Percentiles rank a stretch among this genome's conserved stretches.
phyloP scores from a whole-genome alignment of 495 filamentous ascomycete genomes.

The Chaetomium cochliodes region DNA sequence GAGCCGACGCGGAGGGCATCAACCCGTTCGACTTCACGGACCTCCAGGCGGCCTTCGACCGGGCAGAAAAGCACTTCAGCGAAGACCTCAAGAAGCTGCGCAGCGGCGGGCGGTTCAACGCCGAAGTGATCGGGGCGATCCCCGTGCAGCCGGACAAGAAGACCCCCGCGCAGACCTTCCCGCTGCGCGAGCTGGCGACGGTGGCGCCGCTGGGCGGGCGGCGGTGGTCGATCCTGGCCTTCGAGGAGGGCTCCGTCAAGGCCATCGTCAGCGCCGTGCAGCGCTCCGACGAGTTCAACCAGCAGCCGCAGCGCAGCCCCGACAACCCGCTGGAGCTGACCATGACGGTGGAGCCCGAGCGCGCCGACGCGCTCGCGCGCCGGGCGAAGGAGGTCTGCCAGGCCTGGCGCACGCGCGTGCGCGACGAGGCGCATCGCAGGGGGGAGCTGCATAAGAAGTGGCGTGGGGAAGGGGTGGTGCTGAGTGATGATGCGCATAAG shows the following conservation, averaged over 20 bases:
- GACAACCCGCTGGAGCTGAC: slow-evolving; percentile 69
- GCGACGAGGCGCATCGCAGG: slow-evolving; percentile 54
- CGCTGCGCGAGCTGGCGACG: slow-evolving; percentile 71
- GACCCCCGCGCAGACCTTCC: slow-evolving; percentile 42
- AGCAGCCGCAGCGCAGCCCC: slow-evolving; percentile 69
- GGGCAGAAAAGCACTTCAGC: slow-evolving; percentile 55
- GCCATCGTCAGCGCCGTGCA: slow-evolving; percentile 69
- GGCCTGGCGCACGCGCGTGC: slow-evolving; percentile 60
- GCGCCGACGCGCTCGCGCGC: slow-evolving; percentile 62
- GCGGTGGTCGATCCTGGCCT: slow-evolving; percentile 61
- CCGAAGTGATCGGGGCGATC: slow-evolving; percentile 62
- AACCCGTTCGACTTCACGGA: slow-evolving; percentile 69
- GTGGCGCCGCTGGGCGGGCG: slow-evolving; percentile 71
- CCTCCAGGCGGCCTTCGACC: slow-evolving; percentile 59
- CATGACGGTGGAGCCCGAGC: slow-evolving; percentile 62
- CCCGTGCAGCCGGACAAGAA: slow-evolving; percentile 59
- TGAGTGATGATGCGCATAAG: slow-evolving; percentile 65
- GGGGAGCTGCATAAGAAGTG: slow-evolving; percentile 65
- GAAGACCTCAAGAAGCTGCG: slow-evolving; percentile 63
- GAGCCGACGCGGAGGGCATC: slow-evolving; percentile 28
- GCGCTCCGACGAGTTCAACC: slow-evolving; percentile 59
- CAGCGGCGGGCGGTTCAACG: slow-evolving; percentile 63
- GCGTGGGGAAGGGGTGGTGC: slow-evolving; percentile 55
- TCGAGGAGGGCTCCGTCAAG: slow-evolving; percentile 60
- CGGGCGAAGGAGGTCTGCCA: slow-evolving; percentile 55